Conservation (phyloP, 2,329 filamentous ascomycete genomes). For the Sclerotinia trifoliorum region DNA sequence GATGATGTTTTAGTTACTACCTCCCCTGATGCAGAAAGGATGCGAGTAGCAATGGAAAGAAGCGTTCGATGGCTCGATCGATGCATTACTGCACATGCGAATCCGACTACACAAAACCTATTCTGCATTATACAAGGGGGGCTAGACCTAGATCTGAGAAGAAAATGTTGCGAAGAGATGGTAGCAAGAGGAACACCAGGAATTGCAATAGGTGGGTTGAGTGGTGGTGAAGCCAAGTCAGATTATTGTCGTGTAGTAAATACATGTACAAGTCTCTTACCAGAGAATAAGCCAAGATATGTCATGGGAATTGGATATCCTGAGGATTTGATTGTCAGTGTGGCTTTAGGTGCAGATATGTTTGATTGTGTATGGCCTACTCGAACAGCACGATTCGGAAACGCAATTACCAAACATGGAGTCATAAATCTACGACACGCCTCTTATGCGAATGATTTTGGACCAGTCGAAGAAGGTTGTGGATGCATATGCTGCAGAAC, state of each 20-base stretch:
- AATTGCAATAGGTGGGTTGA: slow-evolving; percentile 93
- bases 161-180: slow-evolving; percentile 84
- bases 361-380: slow-evolving; percentile 99
- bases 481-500: slow-evolving; percentile 73
- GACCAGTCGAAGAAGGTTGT: slow-evolving; percentile 79
- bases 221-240: slow-evolving; percentile 89
- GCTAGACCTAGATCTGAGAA: slow-evolving; percentile 80
- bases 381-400: slow-evolving; percentile 91
- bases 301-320: slow-evolving; percentile 99
- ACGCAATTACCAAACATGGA: slow-evolving; percentile 79
- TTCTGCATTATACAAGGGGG: slow-evolving; percentile 99
- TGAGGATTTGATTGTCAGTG: slow-evolving; percentile 89
- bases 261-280: slow-evolving; percentile 80
- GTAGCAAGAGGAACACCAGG: slow-evolving; percentile 86
- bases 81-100: slow-evolving; percentile 85
- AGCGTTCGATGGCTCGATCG: slow-evolving; percentile 95
- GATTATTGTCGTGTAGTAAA: slow-evolving; percentile 90
- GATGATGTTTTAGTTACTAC: slow-evolving; percentile 98
- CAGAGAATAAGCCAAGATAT: slow-evolving; percentile 91
- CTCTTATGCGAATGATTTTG: slow-evolving; percentile 74
- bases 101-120: slow-evolving; percentile 80
- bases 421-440: slow-evolving; percentile 82
- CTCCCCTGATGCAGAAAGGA: slow-evolving; percentile 81
- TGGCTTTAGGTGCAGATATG: slow-evolving; percentile 96
- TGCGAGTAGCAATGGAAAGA: slow-evolving; percentile 92